phyloP scores from a whole-genome alignment of 73 alveolate species.

The Durusdinium trenchii region DNA sequence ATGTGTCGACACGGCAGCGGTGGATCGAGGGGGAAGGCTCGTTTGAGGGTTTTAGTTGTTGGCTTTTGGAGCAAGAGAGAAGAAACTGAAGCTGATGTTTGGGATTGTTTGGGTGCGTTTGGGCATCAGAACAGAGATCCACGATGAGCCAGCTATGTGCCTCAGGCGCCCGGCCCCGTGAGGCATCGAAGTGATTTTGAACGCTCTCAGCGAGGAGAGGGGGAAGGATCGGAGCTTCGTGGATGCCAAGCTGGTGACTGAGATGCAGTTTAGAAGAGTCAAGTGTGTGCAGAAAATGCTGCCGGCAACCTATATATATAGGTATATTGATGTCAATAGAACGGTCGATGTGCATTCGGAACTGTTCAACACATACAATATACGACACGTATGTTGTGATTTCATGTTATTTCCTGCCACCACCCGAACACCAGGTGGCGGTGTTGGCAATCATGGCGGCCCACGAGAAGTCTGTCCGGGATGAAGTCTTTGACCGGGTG shows the following conservation, averaged over 20 bases:
- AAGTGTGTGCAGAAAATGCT: neutral
- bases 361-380: neutral
- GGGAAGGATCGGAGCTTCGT: slow-evolving; percentile 51
- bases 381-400: neutral
- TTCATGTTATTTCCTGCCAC: neutral
- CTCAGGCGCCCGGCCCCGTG: neutral
- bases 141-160: neutral
- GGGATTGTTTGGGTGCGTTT: neutral
- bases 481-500: slow-evolving; percentile 88
- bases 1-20: slow-evolving; percentile 49
- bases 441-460: slow-evolving; percentile 91
- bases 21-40: slow-evolving; percentile 84
- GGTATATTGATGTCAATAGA: neutral
- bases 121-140: neutral
- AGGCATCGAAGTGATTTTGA: slow-evolving; percentile 68
- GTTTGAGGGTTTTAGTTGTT: neutral
- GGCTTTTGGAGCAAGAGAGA: neutral
- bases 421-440: slow-evolving; percentile 32
- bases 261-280: neutral
- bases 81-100: neutral
- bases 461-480: slow-evolving; percentile 68
- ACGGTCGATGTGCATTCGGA: neutral
- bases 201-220: slow-evolving; percentile 38
- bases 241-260: slow-evolving; percentile 69
- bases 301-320: neutral